Evolutionary conservation across 345 rosid species (phyloP), one percentile per base, ranked within the genome.

Genomic region (Viola odorata): DNA sequence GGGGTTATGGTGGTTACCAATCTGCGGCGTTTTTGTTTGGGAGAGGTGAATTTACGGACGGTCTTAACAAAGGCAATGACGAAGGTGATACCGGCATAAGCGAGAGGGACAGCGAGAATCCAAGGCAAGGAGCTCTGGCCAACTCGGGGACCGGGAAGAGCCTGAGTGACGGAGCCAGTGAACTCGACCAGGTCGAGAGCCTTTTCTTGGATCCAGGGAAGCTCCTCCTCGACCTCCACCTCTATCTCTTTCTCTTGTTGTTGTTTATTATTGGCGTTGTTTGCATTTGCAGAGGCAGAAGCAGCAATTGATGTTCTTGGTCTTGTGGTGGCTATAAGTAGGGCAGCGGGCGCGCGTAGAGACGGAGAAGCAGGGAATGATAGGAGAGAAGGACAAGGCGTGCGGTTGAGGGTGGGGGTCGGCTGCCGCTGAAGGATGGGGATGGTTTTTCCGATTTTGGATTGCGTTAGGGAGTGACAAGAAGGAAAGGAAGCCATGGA

Each of bases 201-300:
- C 76, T 94, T 94, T 78, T 88, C 96, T 54, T 90, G 96, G 80
- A 94, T 82, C 96, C 97, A 94, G 0, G 91, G 79, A 77, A 94
- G 68, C 48, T 94, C 95, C 73, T 90, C 96, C 71, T 88, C 97
- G 50, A 84, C 91, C 69, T 84, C 91, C n/a, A 79, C 79, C 52
- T 81, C 90, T 40, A 63, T 79, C 45, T 83, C 82, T 47, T 80
- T 84, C 32, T 67, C 80, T 39, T 58, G 61, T 7, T 48, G 15
- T 41, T 64, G 58, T 16, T 59, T 51, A 2, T 53, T 59, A 39
- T 32, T 60, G 6, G 11, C 42, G 11, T 49, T 7, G 39, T 56
- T 44, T 1, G 60, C 38, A 39, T 32, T 41, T 3, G 45, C 16
- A 3, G 60, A 73, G 32, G 73, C 52, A 2, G 39, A 11, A 14